Evolutionary conservation across 2,329 filamentous ascomycete genomes (phyloP).

Genomic region (Aspergillus vadensis): DNA sequence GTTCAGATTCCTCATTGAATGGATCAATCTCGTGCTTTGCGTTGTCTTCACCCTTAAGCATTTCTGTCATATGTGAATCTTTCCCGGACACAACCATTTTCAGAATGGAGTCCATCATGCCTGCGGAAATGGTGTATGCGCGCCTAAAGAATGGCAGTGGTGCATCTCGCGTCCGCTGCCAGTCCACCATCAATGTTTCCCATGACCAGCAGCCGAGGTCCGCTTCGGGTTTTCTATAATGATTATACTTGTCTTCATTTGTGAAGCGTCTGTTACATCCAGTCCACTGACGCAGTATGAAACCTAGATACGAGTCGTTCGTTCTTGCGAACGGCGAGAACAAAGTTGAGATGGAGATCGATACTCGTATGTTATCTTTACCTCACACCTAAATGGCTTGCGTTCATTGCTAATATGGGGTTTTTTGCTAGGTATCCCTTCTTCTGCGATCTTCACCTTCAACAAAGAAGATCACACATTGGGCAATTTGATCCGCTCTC

Average conservation of each 20-base stretch:
- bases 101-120: constrained; percentile 21
- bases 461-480: constrained; percentile 97
- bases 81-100: constrained; percentile 11
- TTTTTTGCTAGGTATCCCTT: constrained; percentile 71
- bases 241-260: background rate
- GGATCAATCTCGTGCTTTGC: background rate
- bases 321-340: constrained; percentile 84
- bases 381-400: background rate
- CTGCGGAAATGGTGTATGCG: constrained; percentile 23
- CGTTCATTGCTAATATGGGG: background rate
- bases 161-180: constrained; percentile 18
- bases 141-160: constrained; percentile 15
- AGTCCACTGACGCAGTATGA: constrained; percentile 14
- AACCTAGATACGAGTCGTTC: constrained; percentile 84
- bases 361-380: constrained; percentile 70
- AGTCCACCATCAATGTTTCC: constrained; percentile 25
- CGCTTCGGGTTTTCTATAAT: constrained; percentile 10
- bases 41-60: background rate
- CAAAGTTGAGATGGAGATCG: constrained; percentile 85
- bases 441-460: constrained; percentile 92
- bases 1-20: background rate
- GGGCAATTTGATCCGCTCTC: constrained; percentile 82
- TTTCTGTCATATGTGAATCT: background rate
- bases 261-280: background rate
- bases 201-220: constrained; percentile 27